Evolutionary conservation across 208 protist genomes (phyloP), one percentile per base, ranked within the genome.

Genomic region (Eutreptiella sp.): DNA sequence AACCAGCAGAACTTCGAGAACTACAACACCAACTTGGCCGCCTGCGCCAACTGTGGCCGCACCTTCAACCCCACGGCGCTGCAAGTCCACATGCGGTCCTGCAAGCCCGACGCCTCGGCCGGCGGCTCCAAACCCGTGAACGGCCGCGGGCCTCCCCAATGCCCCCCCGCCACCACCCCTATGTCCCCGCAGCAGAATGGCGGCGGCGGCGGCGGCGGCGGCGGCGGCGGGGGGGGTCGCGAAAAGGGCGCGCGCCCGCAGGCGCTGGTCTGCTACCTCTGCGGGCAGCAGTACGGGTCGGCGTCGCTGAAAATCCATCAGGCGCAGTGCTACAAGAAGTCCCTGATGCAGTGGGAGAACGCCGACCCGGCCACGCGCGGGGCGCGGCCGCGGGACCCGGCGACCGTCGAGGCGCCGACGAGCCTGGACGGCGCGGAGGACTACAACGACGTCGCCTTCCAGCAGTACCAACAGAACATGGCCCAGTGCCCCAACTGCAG

Each of bases 241-340:
- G n/a, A n/a, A n/a, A n/a, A n/a, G n/a, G n/a, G n/a, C n/a, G n/a
- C n/a, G n/a, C n/a, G n/a, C n/a, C n/a, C n/a, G n/a, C n/a, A n/a
- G n/a, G n/a, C 88, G 61, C 60, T 61, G 27, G 46, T 61, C 21
- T 61, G 87, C 60, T 89, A 90, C 59, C 62, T 92, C 0, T 89
- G 85, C 66, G 85, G 83, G 0, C 80, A 85, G 47, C 85, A 89
- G 64, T 88, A 89, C 57, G 85, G 83, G 38, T 83, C 61, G 2
- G 72, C 67, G 3, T 89, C 83, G n/a, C 81, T 91, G 27, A 71
- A 31, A 31, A 89, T 91, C 47, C 85, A 91, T 73, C 66, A 85
- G 0, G 77, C 82, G 38, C 85, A 91, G 64, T 91, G 85, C 72
- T 91, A 89, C 63, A 65, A 68, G 24, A 91, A 91, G 63, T 86